These are phyloP conservation scores for Trichoderma citrinoviride DNA, from an alignment of 2,329 filamentous ascomycete genomes.

Conservation along the genomic window DNA sequence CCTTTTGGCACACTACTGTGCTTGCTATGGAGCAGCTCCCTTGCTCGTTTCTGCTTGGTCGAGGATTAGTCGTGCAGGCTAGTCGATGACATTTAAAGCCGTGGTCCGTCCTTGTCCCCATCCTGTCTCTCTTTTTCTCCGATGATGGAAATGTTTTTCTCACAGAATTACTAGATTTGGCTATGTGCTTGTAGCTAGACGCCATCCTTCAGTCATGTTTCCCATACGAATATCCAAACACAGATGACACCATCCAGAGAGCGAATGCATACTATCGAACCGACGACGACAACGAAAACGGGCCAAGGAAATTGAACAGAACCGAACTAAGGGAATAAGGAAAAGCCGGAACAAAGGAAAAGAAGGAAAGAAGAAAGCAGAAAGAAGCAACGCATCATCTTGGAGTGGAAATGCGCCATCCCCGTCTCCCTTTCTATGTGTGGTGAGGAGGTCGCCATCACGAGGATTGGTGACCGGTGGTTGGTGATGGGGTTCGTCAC, in stretches of 20 bases:
- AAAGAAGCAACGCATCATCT: background rate
- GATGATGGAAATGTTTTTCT: background rate
- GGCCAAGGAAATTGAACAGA: background rate
- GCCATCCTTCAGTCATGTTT: constrained; percentile 3
- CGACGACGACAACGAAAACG: background rate
- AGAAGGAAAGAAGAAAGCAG: background rate
- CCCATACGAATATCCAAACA: background rate
- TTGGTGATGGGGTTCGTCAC: too few species aligned
- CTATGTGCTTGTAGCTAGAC: constrained; percentile 8
- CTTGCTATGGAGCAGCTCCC: too few species aligned
- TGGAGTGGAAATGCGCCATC: background rate
- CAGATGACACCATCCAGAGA: background rate
- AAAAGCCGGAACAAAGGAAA: background rate
- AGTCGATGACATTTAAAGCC: background rate
- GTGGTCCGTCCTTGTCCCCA: background rate
- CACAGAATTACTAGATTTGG: constrained; percentile 12
- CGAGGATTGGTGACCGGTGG: too few species aligned
- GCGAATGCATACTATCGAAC: background rate
- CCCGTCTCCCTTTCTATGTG: background rate
- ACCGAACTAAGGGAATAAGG: background rate
- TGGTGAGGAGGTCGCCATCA: too few species aligned
- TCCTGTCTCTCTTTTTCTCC: background rate
- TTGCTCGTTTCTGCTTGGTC: background rate
- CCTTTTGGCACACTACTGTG: background rate
- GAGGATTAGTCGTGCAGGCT: background rate